Percentiles rank a stretch among this genome's conserved stretches.
Evolutionary conservation across 129 eudicot species (phyloP).

Genomic region (Oenanthe sinensis): DNA sequence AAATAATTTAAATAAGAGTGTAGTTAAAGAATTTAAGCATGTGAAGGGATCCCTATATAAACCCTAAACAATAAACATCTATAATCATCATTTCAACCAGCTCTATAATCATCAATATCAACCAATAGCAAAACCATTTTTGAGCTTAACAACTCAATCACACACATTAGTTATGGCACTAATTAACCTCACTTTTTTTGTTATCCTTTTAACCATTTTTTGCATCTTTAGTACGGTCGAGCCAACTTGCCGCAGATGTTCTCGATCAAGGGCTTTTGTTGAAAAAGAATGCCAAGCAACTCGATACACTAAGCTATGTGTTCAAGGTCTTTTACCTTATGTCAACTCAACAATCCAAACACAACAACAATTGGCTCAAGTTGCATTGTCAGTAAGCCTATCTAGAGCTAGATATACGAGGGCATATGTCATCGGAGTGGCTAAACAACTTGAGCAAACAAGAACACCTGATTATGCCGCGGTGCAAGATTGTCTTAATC

Average conservation of each 20-base stretch:
- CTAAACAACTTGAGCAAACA: constrained; percentile 22
- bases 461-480: constrained; percentile 28
- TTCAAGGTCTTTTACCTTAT: constrained; percentile 27
- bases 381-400: constrained; percentile 49
- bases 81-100: neutral
- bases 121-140: constrained; percentile 10
- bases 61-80: neutral
- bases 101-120: constrained; percentile 11
- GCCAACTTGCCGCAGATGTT: constrained; percentile 18
- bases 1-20: neutral
- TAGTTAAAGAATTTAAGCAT: constrained; percentile 14
- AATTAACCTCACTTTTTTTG: constrained; percentile 14
- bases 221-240: constrained; percentile 12
- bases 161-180: constrained; percentile 19
- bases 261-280: constrained; percentile 40
- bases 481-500: constrained; percentile 38
- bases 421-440: constrained; percentile 33
- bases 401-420: constrained; percentile 35
- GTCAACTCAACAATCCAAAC: constrained; percentile 23
- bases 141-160: neutral
- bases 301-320: constrained; percentile 33
- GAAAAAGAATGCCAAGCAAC: constrained; percentile 37
- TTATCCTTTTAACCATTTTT: constrained; percentile 25
- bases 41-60: constrained; percentile 32
- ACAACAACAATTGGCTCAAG: constrained; percentile 43